A percentile compares a stretch with the other conserved stretches of the same genome.
phyloP scores from a whole-genome alignment of 352 stramenopile species.

The Phytophthora cajani region DNA sequence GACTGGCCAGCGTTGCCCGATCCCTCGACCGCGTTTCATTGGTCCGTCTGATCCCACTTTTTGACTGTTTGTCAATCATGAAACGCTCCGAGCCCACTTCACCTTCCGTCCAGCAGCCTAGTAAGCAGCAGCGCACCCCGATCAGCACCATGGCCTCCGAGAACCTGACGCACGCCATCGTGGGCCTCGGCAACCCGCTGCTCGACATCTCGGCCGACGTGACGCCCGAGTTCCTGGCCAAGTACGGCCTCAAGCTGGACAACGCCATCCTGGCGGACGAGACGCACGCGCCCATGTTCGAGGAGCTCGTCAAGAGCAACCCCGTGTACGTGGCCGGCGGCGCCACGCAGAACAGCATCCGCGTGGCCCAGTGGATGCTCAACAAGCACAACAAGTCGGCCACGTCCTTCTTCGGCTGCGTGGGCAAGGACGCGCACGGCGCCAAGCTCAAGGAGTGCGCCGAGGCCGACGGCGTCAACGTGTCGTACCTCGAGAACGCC shows the following conservation, averaged over 20 bases:
- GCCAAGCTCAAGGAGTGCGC: conserved; percentile 94
- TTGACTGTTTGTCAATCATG: conserved; percentile 10
- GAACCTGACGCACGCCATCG: conserved; percentile 76
- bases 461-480: conserved; percentile 94
- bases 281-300: conserved; percentile 97
- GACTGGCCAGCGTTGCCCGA: neutral
- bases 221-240: conserved; percentile 93
- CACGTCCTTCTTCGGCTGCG: conserved; percentile 97
- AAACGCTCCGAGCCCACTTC: conserved; percentile 18
- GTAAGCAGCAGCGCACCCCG: conserved; percentile 23
- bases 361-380: conserved; percentile 99
- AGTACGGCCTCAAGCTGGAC: conserved; percentile 96
- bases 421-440: conserved; percentile 96
- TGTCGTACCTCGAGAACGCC: conserved; percentile 97
- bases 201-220: conserved; percentile 98
- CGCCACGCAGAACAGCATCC: conserved; percentile 99
- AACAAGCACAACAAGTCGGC: conserved; percentile 81
- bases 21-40: conserved; percentile 8
- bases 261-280: conserved; percentile 99
- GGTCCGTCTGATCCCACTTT: conserved; percentile 9
- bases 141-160: conserved; percentile 25
- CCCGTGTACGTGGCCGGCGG: conserved; percentile 97
- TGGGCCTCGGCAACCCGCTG: conserved; percentile 98
- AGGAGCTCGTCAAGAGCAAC: conserved; percentile 92
- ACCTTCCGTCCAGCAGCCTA: conserved; percentile 27